Evolutionary conservation across 2,329 filamentous ascomycete genomes (phyloP).

Genomic region (Trichoderma koningiopsis): DNA sequence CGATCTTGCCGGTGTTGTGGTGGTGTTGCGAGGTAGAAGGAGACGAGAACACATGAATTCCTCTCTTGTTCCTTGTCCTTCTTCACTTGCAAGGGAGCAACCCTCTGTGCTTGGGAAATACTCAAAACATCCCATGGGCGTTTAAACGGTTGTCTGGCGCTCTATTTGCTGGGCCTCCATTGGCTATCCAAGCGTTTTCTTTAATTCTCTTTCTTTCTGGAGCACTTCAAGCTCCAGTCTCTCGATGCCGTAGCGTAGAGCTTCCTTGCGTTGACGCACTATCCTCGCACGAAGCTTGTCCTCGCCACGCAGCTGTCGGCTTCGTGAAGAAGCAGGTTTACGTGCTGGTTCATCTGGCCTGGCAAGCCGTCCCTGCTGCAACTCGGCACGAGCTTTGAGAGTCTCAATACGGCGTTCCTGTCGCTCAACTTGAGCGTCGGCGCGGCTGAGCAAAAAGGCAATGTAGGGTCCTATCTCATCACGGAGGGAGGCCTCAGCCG

Average conservation of each 20-base stretch:
- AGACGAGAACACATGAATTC: not conserved
- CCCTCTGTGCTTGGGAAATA: not conserved
- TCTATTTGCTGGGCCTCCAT: constrained; percentile 8
- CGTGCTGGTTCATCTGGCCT: constrained; percentile 31
- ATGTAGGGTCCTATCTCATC: constrained; percentile 91
- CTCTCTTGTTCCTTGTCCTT: not conserved
- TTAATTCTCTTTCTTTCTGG: constrained; percentile 67
- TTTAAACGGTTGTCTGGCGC: not conserved
- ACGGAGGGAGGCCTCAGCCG: constrained; percentile 80
- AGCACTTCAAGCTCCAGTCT: constrained; percentile 82
- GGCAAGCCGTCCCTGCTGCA: constrained; percentile 71
- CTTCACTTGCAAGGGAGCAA: not conserved
- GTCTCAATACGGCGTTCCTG: constrained; percentile 81
- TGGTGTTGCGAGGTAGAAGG: not conserved
- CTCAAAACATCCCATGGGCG: not conserved
- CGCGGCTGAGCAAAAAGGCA: constrained; percentile 73
- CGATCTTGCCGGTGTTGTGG: constrained; percentile 16
- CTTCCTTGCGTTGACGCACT: constrained; percentile 78
- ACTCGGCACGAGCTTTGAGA: constrained; percentile 77
- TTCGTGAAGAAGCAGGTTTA: not conserved
- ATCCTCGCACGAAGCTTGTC: constrained; percentile 58
- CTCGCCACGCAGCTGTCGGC: constrained; percentile 53
- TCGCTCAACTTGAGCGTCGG: constrained; percentile 81
- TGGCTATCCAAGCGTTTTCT: constrained; percentile 51
- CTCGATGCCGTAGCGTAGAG: constrained; percentile 83